Evolutionary conservation across 2,329 filamentous ascomycete genomes (phyloP), one percentile per base, ranked within the genome.

Genomic region (Penicillium sp.): DNA sequence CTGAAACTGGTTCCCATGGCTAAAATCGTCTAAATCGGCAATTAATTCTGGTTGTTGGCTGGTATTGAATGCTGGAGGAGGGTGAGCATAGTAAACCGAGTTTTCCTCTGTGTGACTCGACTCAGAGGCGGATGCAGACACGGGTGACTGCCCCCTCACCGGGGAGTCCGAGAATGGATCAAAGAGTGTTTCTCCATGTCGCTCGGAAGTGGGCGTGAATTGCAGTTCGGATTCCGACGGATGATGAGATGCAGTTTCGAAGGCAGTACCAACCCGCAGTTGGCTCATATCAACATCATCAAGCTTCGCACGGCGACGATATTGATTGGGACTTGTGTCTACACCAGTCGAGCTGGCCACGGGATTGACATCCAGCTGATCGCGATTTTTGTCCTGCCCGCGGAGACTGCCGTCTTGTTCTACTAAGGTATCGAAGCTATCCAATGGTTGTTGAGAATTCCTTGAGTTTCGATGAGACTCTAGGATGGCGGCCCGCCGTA

Each of bases 151-250:
- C 26, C 33, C 52, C 29, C 56, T 54, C 14, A 49, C 24, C 21
- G 55, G 62, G 24, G 60, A 59, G 35, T 58, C 58, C 22, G 59
- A 58, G 37, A 65, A 64, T 11, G 65, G 57, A 31, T 64, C 62
- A 60, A 53, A 37, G 53, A 67, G 54, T 60, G 60, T 29, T 66
- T 70, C 14, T 60, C 64, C 43, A 65, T 53, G 73, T 6, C 62
- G 69, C 61, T 79, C 75, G n/a, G 77, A 77, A 8, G 75, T 79
- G 26, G 79, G 78, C 4, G 78, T 81, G 11, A 79, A 71, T 57
- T 79, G 75, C 47, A 77, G 61, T 8, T 77, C 64, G 29, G 74
- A 76, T 53, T 78, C 76, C 2, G 78, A 78, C 21, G 73, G 72
- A 53, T 77, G 74, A 47, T 67, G 72, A 5, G 76, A 75, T 8